A percentile compares a stretch with the other conserved stretches of the same genome.
Conservation (phyloP, 306 rosid species). For the Casuarina equisetifolia region DNA sequence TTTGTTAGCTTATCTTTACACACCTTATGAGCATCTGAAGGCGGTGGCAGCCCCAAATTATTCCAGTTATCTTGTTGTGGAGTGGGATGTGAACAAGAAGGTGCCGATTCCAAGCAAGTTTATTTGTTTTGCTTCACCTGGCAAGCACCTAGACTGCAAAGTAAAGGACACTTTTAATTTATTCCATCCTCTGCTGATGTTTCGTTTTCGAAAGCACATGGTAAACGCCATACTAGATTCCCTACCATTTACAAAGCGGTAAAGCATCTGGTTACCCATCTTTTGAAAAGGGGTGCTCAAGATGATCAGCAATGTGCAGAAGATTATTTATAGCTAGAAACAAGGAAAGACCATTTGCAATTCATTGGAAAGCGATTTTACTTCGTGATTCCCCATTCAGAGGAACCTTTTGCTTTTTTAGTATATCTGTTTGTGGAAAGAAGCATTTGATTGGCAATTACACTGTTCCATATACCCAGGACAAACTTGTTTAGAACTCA, state of each 20-base stretch:
- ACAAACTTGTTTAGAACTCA: not conserved
- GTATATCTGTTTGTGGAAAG: not conserved
- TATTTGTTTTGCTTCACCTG: not conserved
- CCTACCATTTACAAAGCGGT: constrained; percentile 23
- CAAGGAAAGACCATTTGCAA: not conserved
- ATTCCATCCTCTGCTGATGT: constrained; percentile 15
- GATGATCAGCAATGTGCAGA: not conserved
- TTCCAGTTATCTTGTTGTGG: not conserved
- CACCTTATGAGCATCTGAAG: not conserved
- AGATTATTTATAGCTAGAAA: not conserved
- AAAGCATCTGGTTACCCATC: constrained; percentile 23
- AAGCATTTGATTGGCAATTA: not conserved
- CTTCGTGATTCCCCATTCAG: not conserved
- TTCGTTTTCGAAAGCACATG: constrained; percentile 1
- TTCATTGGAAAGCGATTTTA: not conserved
- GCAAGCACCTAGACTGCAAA: not conserved
- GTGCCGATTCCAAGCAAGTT: not conserved
- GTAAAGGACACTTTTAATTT: not conserved
- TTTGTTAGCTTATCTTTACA: not conserved
- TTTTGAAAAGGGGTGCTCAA: constrained; percentile 15
- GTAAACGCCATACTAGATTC: constrained; percentile 30
- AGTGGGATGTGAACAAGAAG: not conserved
- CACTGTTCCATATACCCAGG: not conserved
- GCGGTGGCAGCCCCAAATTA: not conserved
- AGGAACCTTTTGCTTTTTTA: not conserved